Evolutionary conservation across 176 grass and related monocot genomes (phyloP), one percentile per base, ranked within the genome.

Genomic region (Lolium rigidum): DNA sequence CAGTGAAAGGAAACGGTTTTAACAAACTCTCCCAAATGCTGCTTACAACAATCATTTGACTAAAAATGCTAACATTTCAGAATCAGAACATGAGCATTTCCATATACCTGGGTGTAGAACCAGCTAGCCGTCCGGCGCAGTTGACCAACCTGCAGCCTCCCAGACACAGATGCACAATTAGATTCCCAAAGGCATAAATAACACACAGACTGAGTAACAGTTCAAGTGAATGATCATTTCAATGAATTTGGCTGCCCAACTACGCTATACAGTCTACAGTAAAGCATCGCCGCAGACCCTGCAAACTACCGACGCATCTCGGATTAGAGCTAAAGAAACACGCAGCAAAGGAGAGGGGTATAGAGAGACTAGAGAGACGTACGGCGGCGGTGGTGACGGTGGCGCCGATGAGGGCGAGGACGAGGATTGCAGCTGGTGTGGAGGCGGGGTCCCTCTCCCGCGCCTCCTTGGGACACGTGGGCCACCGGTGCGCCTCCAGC

Each of bases 71-170:
- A n/a, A 9, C 26, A 41, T 18, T 21, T 73, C 25, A 82, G 63
- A 54, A 62, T 46, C 55, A 79, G 20, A 80, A 60, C 44, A 38
- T 12, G 28, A 31, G 55, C 25, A 81, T 55, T 55, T 81, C 25
- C 25, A 66, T 62, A 16, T 92, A 95, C 93, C 90, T 93, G 88
- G 17, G 90, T 83, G 50, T 90, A 93, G 82, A 95, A 79, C 90
- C 90, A 92, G 57, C 87, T 69, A 55, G 84, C 1, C 31, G 86
- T 89, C 71, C 81, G 78, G 39, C 86, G 93, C 67, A 95, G 56
- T n/a, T 91, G 90, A 85, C 86, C 77, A 49, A 88, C 86, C 90
- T 93, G 79, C 86, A 75, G 64, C 78, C 22, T 51, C 28, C 12
- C 26, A 78, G 14, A 64, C 38, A 7, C 13, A 41, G 25, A 76